Evolutionary conservation across 2,329 filamentous ascomycete species (phyloP).

Genomic region (Aspergillus ochraceoroseus): DNA sequence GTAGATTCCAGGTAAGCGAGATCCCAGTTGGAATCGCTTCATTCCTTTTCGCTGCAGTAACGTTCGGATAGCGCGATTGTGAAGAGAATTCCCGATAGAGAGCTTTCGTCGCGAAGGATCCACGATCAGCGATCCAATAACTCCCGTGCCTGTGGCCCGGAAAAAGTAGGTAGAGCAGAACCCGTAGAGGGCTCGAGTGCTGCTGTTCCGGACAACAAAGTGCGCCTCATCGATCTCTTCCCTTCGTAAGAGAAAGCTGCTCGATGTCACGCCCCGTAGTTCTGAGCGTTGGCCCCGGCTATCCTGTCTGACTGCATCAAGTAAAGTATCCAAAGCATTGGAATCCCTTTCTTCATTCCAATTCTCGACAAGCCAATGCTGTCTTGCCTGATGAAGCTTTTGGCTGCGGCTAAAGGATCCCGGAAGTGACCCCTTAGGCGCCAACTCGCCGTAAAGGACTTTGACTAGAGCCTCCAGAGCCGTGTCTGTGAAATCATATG

Average conservation of each 20-base stretch:
- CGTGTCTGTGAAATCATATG: slow-evolving; percentile 92
- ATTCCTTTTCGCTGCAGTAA: slow-evolving; percentile 67
- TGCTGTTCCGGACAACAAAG: slow-evolving; percentile 90
- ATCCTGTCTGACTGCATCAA: slow-evolving; percentile 63
- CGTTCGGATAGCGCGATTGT: slow-evolving; percentile 74
- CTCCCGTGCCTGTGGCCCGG: slow-evolving; percentile 63
- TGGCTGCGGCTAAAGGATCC: slow-evolving; percentile 81
- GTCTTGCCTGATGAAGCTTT: slow-evolving; percentile 80
- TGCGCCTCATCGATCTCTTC: slow-evolving; percentile 72
- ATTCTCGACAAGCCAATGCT: slow-evolving; percentile 89
- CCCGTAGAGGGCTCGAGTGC: slow-evolving; percentile 82
- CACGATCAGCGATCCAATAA: slow-evolving; percentile 82
- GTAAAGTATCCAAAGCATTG: slow-evolving; percentile 66
- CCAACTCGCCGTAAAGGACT: slow-evolving; percentile 71
- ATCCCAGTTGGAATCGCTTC: slow-evolving; percentile 75
- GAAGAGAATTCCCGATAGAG: slow-evolving; percentile 84
- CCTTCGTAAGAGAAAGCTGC: slow-evolving; percentile 69
- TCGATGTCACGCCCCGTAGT: slow-evolving; percentile 63
- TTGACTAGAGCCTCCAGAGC: slow-evolving; percentile 80
- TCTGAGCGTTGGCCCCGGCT: slow-evolving; percentile 62
- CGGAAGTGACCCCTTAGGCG: slow-evolving; percentile 53
- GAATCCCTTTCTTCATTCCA: slow-evolving; percentile 77
- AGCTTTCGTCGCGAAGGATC: slow-evolving; percentile 80
- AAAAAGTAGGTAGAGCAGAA: slow-evolving; percentile 87
- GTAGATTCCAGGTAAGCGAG: slow-evolving; percentile 76